A percentile compares a stretch with the other conserved stretches of the same genome.
Conservation (phyloP, 2,329 filamentous ascomycete species). For the Plenodomus tracheiphilus region DNA sequence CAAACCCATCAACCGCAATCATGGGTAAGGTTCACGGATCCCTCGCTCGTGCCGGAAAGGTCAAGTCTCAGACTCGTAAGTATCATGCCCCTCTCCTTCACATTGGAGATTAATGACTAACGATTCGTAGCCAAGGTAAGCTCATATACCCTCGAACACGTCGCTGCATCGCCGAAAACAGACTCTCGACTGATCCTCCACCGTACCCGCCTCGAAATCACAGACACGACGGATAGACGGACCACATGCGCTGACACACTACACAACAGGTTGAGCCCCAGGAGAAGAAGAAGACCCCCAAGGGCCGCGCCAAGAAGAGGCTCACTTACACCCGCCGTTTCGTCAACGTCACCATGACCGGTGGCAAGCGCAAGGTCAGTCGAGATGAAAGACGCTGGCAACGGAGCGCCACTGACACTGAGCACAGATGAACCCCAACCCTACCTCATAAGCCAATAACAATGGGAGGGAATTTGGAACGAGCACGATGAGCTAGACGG, state of each 20-base stretch:
- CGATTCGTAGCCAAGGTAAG: constrained; percentile 32
- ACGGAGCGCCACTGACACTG: constrained; percentile 13
- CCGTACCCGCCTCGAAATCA: background rate
- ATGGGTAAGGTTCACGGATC: constrained; percentile 96
- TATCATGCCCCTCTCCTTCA: constrained; percentile 3
- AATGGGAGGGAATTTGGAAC: constrained; percentile 28
- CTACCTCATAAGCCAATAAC: constrained; percentile 61
- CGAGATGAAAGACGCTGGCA: constrained; percentile 8
- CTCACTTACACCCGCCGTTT: constrained; percentile 96
- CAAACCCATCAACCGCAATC: constrained; percentile 55
- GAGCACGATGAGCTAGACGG: constrained; percentile 39
- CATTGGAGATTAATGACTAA: constrained; percentile 18
- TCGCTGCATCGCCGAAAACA: background rate
- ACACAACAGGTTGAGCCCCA: constrained; percentile 73
- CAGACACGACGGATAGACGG: background rate
- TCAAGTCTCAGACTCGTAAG: constrained; percentile 67
- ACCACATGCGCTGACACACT: constrained; percentile 23
- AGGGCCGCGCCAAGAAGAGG: constrained; percentile 97
- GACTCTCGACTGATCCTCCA: background rate
- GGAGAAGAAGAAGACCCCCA: constrained; percentile 96
- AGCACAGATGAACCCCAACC: constrained; percentile 82
- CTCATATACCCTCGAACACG: constrained; percentile 1
- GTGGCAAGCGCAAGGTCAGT: constrained; percentile 95
- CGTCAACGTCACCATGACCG: constrained; percentile 96
- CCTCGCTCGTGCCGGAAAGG: constrained; percentile 94